Percentiles rank a stretch among this genome's conserved stretches.
Evolutionary conservation across 352 stramenopile genomes (phyloP).

Genomic region (Phytophthora foliorum): DNA sequence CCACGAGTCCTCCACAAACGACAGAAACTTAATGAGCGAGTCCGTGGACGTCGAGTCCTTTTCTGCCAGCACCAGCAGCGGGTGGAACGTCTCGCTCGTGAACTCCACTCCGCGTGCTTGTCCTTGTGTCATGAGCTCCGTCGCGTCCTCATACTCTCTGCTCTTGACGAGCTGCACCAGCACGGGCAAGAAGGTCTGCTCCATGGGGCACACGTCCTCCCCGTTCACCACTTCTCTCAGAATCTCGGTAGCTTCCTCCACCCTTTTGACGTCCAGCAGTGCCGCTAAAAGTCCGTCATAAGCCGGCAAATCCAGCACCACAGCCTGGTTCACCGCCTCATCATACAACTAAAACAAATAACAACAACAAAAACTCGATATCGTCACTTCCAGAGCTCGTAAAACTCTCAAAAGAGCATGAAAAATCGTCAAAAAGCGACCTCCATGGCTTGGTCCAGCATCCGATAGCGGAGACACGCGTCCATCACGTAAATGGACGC

Average conservation of each 20-base stretch:
- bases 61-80: constrained; percentile 59
- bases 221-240: constrained; percentile 53
- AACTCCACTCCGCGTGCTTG: constrained; percentile 58
- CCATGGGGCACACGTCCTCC: constrained; percentile 55
- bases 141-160: constrained; percentile 53
- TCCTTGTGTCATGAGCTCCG: constrained; percentile 55
- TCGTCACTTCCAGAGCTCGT: constrained; percentile 21
- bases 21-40: constrained; percentile 64
- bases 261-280: constrained; percentile 49
- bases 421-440: constrained; percentile 23
- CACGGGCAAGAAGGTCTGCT: constrained; percentile 58
- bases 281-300: constrained; percentile 62
- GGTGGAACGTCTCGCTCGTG: constrained; percentile 64
- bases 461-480: constrained; percentile 59
- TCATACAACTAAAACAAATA: constrained; percentile 55
- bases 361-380: constrained; percentile 12
- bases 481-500: constrained; percentile 80
- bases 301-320: constrained; percentile 66
- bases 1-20: constrained; percentile 74
- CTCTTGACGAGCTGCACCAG: constrained; percentile 52
- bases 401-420: constrained; percentile 7
- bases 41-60: constrained; percentile 59
- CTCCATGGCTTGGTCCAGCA: constrained; percentile 71
- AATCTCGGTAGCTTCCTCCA: constrained; percentile 65
- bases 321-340: constrained; percentile 59